Percentiles rank a stretch among this genome's conserved stretches.
phyloP scores from a whole-genome alignment of 352 stramenopile genomes.

The Pythium sp. region DNA sequence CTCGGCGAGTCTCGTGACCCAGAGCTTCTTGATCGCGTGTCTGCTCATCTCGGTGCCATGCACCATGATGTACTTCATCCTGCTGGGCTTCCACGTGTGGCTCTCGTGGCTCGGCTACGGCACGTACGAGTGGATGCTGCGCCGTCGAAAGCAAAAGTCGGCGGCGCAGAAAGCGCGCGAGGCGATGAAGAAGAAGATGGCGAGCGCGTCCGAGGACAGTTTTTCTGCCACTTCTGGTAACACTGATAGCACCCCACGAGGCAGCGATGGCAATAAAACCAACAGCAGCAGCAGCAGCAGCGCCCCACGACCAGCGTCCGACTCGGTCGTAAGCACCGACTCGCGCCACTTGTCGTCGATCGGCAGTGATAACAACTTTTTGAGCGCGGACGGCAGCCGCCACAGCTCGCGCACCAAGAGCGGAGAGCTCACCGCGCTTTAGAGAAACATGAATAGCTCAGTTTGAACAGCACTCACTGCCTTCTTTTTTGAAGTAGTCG shows the following conservation, averaged over 20 bases:
- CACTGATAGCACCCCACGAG: background rate
- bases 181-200: slow-evolving; percentile 12
- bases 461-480: background rate
- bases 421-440: slow-evolving; percentile 26
- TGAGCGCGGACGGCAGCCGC: slow-evolving; percentile 18
- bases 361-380: slow-evolving; percentile 37
- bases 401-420: slow-evolving; percentile 9
- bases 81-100: slow-evolving; percentile 80
- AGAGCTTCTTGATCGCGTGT: slow-evolving; percentile 46
- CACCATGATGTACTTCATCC: slow-evolving; percentile 84
- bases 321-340: slow-evolving; percentile 16
- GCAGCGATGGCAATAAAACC: background rate
- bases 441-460: slow-evolving; percentile 2
- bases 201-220: slow-evolving; percentile 18
- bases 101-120: slow-evolving; percentile 78
- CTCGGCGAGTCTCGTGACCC: slow-evolving; percentile 29
- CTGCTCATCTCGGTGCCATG: slow-evolving; percentile 72
- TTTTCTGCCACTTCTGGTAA: background rate
- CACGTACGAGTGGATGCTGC: slow-evolving; percentile 88
- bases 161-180: slow-evolving; percentile 37
- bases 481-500: background rate
- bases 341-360: slow-evolving; percentile 38
- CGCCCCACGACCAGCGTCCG: background rate
- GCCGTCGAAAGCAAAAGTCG: slow-evolving; percentile 62
- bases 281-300: background rate